Conservation (phyloP, 345 rosid genomes). For the Citropsis articulata region DNA sequence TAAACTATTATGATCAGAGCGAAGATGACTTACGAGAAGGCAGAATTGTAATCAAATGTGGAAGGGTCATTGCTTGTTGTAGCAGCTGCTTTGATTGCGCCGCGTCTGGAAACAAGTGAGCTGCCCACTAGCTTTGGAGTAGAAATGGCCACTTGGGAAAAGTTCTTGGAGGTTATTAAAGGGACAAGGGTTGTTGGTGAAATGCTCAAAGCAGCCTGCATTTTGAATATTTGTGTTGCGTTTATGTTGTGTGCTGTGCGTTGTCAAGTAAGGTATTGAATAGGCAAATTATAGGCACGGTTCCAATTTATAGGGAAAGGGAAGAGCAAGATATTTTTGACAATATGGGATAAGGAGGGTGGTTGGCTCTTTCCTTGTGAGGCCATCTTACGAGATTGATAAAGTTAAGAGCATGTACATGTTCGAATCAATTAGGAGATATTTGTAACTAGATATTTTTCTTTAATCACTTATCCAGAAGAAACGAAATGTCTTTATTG, state of each 20-base stretch:
- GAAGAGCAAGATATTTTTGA: constrained; percentile 20
- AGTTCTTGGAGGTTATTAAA: constrained; percentile 19
- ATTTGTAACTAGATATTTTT: constrained; percentile 23
- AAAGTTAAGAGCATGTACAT: neutral
- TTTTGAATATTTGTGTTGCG: constrained; percentile 15
- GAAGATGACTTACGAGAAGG: constrained; percentile 39
- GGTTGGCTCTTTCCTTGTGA: neutral
- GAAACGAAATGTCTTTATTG: neutral
- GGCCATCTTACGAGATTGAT: constrained; percentile 7
- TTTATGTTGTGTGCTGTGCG: neutral
- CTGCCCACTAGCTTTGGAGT: constrained; percentile 16
- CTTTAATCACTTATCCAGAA: neutral
- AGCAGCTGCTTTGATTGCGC: constrained; percentile 29
- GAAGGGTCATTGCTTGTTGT: constrained; percentile 27
- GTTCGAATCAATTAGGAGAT: constrained; percentile 27
- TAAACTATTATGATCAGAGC: neutral
- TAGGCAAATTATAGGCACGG: neutral
- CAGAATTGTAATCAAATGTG: constrained; percentile 51
- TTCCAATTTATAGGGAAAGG: constrained; percentile 14
- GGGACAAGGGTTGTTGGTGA: constrained; percentile 24
- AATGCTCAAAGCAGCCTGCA: constrained; percentile 41
- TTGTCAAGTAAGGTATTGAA: neutral
- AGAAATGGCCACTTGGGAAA: constrained; percentile 7
- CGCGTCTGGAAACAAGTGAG: neutral
- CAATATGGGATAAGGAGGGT: constrained; percentile 19